Evolutionary conservation across 306 rosid genomes (phyloP), one percentile per base, ranked within the genome.

Genomic region (Castanea sativa): DNA sequence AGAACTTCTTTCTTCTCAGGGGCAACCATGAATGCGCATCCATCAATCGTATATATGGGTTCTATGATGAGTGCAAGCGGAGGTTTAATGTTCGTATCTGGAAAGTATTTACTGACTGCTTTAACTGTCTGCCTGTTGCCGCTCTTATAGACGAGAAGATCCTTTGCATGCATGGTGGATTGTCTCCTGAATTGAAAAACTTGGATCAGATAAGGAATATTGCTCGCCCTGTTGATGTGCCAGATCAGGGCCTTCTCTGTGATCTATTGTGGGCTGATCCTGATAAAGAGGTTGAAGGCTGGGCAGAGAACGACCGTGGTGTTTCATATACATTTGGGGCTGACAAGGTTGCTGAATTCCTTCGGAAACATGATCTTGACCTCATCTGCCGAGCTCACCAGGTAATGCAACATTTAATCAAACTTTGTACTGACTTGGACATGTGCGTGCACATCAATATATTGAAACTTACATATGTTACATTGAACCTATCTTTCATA

Each of bases 231-330:
- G 81, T 87, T 25, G 97, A 92, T 72, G 93, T 92, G 69, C 97
- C 97, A 29, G 94, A 92, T 84, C 93, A 88, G 68, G 97, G 97
- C 59, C 93, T 92, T 86, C 89, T 92, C 53, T 92, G 97, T 82
- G 97, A 92, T 79, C 89, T 92, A 55, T 87, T 92, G 20, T 92
- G 97, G 97, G 92, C 97, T 72, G 97, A 92, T 86, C 97, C 97
- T 55, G 97, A 92, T 85, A 92, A 89, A 83, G 94, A 92, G 71
- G 77, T 92, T 55, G 94, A 92, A 32, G 97, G 97, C 52, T 92
- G 97, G 97, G 97, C 91, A 74, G 94, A 90, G 87, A 92, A 92
- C 84, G 97, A 92, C 64, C 89, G 97, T 64, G 97, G 97, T 51
- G 94, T 92, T 73, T 92, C 97, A 55, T 92, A 79, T 84, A 92